Evolutionary conservation across 1,284 basidiomycete species (phyloP).

Genomic region (Microbotryomycetes sp.): DNA sequence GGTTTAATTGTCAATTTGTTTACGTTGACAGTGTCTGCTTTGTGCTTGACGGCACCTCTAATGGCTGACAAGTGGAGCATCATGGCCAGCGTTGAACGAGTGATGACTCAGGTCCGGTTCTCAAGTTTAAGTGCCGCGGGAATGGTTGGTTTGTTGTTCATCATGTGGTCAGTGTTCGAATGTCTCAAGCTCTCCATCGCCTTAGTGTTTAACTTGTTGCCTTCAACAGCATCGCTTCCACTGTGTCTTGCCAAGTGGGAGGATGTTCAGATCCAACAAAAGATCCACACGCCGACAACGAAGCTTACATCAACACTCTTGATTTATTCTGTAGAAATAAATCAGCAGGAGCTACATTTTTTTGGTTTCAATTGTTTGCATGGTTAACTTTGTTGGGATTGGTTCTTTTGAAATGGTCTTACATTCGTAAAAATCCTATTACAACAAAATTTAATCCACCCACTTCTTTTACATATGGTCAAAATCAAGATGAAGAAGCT

Average conservation of each 20-base stretch:
- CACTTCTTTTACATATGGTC: conserved; percentile 2
- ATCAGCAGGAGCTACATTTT: conserved; percentile 34
- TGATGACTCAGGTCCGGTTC: conserved; percentile 28
- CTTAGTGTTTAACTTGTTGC: background rate
- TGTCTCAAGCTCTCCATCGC: background rate
- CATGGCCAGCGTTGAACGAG: conserved; percentile 29
- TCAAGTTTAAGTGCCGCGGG: conserved; percentile 28
- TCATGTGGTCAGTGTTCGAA: background rate
- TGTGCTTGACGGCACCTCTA: conserved; percentile 10
- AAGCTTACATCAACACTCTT: conserved; percentile 28
- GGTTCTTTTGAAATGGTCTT: conserved; percentile 7
- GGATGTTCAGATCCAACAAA: conserved; percentile 32
- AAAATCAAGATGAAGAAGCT: conserved; percentile 10
- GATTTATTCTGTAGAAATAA: conserved; percentile 34
- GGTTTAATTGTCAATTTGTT: conserved; percentile 13
- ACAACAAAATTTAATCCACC: conserved; percentile 17
- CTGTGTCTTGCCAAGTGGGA: conserved; percentile 28
- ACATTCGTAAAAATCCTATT: conserved; percentile 8
- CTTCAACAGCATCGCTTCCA: conserved; percentile 22
- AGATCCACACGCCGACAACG: conserved; percentile 28
- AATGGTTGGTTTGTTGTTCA: conserved; percentile 27
- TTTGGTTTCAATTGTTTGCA: conserved; percentile 32
- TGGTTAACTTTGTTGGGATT: conserved; percentile 11
- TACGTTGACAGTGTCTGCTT: background rate
- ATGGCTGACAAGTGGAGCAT: conserved; percentile 13